Base-by-base conservation (phyloP, 2,329 filamentous ascomycete species). In the Trichoderma lentiforme region DNA sequence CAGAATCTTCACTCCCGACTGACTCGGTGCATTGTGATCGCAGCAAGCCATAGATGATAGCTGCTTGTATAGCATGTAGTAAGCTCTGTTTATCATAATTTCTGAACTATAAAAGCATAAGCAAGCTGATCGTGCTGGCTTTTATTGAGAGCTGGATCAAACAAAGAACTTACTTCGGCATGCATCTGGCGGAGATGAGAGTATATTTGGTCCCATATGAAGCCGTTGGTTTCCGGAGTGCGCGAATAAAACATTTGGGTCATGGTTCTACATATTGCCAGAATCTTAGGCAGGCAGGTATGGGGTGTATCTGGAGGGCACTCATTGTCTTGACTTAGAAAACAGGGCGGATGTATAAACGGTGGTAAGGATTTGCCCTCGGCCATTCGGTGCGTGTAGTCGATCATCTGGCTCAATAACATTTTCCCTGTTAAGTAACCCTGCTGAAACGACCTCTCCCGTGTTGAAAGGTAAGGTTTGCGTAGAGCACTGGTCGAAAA, bases 171-270 rank as follows among this genome's bases (percentile, higher is more conserved):
- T 9, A 70, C 67, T 21, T 70, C 56, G 2, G 24, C 67, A 34
- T 51, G 12, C 57, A 70, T 62, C 36, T 63, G 57, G 9, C 30
- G 39, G 4, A 70, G 11, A 12, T 70, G 67, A 4, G 34, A 53
- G 14, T 43, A 63, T 70, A 70, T 70, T 57, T 70, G 67, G 1
- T 51, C 32, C 67, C 67, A 70, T 63, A 70, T 32, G 15, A 70
- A 70, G 26, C 11, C 15, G 3, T 21, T 30, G 6, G 57, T 70
- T 61, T 15, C 57, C 11, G 24, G 36, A 39, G 67, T 63, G 11
- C 67, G 32, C 32, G 67, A 70, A 28, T 63, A 70, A 34, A 70
- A 64, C 57, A 70, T 43, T 53, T 64, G 32, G 0, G 57, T 63
- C 8, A 64, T 1, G 1, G 12, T 64, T 15, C 26, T 64, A 12